A percentile compares a stretch with the other conserved stretches of the same genome.
phyloP scores from a whole-genome alignment of 257 asterid genomes.

The Ophiorrhiza pumila region DNA sequence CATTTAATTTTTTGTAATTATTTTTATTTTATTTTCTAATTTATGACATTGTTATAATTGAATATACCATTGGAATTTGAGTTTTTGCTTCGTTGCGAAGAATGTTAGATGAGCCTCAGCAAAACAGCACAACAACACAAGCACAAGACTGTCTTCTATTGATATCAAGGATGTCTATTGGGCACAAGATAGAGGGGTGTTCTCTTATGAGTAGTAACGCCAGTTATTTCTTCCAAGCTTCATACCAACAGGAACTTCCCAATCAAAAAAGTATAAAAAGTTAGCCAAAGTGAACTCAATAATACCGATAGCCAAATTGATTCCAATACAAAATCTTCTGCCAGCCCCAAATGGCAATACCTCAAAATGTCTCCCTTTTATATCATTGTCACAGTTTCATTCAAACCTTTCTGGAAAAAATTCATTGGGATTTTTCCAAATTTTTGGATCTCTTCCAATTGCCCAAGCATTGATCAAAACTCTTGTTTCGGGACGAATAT shows the following conservation, averaged over 20 bases:
- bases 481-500: neutral
- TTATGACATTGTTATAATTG: too few relatives aligned
- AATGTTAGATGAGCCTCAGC: neutral
- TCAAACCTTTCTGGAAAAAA: slow-evolving; percentile 9
- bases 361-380: slow-evolving; percentile 3
- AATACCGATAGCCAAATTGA: neutral
- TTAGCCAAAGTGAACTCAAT: slow-evolving; percentile 5
- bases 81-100: too few relatives aligned
- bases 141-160: neutral
- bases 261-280: neutral
- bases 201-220: neutral
- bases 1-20: too few relatives aligned
- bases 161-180: neutral
- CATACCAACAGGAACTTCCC: slow-evolving; percentile 4
- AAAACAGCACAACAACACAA: neutral
- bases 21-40: too few relatives aligned
- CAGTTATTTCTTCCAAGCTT: slow-evolving; percentile 1
- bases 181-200: slow-evolving; percentile 5
- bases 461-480: slow-evolving; percentile 7
- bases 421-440: neutral
- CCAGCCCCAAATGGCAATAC: slow-evolving; percentile 9
- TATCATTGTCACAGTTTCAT: neutral
- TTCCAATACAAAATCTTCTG: neutral
- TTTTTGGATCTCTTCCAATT: slow-evolving; percentile 6
- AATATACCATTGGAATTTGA: too few relatives aligned